Conservation (phyloP, 73 alveolate species). For the Breviolum minutum region DNA sequence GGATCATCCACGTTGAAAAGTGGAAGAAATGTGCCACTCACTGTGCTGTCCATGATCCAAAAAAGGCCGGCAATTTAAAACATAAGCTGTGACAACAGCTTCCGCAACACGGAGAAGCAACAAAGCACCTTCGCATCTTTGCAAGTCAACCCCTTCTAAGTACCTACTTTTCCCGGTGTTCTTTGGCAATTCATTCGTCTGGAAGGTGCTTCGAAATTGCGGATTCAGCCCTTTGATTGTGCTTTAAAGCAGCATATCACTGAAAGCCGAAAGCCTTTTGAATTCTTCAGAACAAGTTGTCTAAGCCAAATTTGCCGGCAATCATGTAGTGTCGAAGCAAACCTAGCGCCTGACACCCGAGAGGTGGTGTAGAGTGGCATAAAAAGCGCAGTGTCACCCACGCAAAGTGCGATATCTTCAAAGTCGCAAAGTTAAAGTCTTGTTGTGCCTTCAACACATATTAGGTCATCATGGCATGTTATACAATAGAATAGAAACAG, state of each 20-base stretch:
- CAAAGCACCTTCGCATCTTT: neutral
- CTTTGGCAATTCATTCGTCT: too few relatives aligned
- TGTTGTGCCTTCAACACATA: too few relatives aligned
- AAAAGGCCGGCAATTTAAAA: neutral
- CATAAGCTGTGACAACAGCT: neutral
- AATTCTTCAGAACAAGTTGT: constrained; percentile 27
- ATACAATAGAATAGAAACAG: too few relatives aligned
- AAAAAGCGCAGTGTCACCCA: too few relatives aligned
- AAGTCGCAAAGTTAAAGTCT: too few relatives aligned
- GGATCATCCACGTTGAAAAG: neutral
- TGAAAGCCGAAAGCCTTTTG: neutral
- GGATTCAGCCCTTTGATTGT: neutral
- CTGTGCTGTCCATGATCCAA: neutral
- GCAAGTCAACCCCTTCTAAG: neutral
- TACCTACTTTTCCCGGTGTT: too few relatives aligned
- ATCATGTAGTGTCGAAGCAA: constrained; percentile 82
- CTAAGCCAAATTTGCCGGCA: constrained; percentile 80
- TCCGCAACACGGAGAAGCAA: neutral
- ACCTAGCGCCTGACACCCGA: neutral
- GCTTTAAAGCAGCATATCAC: constrained; percentile 14
- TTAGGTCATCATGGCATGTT: too few relatives aligned
- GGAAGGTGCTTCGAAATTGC: too few relatives aligned
- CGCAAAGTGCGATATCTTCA: too few relatives aligned
- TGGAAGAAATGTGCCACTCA: neutral
- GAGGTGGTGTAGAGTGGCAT: too few relatives aligned